These are phyloP conservation scores for Talaromyces thailandensis DNA, from an alignment of 495 filamentous ascomycete genomes.

Conservation along the genomic window DNA sequence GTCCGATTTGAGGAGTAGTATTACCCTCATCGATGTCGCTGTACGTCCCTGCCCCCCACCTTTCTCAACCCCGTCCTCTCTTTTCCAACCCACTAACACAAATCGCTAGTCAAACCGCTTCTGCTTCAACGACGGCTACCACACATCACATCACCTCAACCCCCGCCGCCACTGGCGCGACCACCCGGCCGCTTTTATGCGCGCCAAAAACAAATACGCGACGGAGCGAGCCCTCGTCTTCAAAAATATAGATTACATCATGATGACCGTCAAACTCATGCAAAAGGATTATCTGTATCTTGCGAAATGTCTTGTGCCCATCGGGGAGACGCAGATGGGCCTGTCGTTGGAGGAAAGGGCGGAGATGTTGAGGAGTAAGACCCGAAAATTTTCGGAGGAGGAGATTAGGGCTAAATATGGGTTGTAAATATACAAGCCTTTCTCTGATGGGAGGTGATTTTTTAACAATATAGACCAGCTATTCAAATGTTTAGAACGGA, in stretches of 20 bases:
- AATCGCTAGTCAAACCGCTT: conserved; percentile 52
- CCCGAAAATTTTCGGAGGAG: conserved; percentile 47
- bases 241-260: conserved; percentile 61
- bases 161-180: conserved; percentile 67
- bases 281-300: conserved; percentile 54
- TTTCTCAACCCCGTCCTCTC: neutral
- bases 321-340: conserved; percentile 50
- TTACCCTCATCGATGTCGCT: conserved; percentile 63
- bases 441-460: neutral
- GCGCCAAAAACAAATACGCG: conserved; percentile 50
- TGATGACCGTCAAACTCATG: conserved; percentile 53
- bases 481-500: no score
- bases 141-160: conserved; percentile 70
- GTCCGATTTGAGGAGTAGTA: conserved; percentile 61
- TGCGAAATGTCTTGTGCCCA: conserved; percentile 57
- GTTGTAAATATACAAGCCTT: neutral
- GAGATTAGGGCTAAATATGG: conserved; percentile 37
- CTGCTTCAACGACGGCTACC: conserved; percentile 72
- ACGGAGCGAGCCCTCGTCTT: conserved; percentile 57
- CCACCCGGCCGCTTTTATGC: conserved; percentile 58
- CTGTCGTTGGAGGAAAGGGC: conserved; percentile 52
- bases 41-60: conserved; percentile 34
- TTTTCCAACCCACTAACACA: neutral
- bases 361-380: conserved; percentile 53
- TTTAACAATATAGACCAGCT: neutral